Base-by-base conservation (phyloP, 1,284 basidiomycete species). In the Porodaedalea pini region DNA sequence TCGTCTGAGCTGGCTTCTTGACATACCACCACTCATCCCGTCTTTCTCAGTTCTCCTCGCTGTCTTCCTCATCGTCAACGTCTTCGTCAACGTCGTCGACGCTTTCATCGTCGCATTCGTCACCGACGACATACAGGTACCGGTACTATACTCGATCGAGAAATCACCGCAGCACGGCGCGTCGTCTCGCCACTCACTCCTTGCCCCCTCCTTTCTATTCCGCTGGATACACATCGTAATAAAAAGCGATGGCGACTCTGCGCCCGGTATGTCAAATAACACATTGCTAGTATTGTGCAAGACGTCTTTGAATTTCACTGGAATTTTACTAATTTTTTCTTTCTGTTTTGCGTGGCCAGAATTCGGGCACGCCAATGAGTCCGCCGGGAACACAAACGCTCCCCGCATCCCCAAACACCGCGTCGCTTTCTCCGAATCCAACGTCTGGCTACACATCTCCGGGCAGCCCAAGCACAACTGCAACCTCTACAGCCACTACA, bases 121-220 rank as follows among this genome's bases (percentile, higher is more conserved):
- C 32, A 15, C 21, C 21, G 37, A 27, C 23, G 27, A 34, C 40
- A 21, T 5, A 19, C 52, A 40, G 31, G 19, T 32, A 15, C 21
- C 15, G 52, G 41, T 23, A 15, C 52, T 54, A 44, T 19, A 45
- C 52, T 54, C 52, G 17, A 45, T 44, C 25, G 37, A 54, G 52
- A 44, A 54, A 34, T 44, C 39, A 31, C 31, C 41, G n/a, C 40
- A 29, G 31, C 36, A 47, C 54, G 43, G 31, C 54, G 36, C 54
- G 51, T 48, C 19, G 31, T 36, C 19, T 49, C 54, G 54, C 45
- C 47, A 48, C 31, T 27, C 34, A 19, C 36, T 37, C 45, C 34
- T 27, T 49, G 5, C 4, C 17, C 31, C 44, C 32, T n/a, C 29
- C 39, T 44, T 49, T 48, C 31, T n/a, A 13, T 25, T 29, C 31